These are phyloP conservation scores for Saturnispora sekii DNA, from an alignment of 805 yeast genomes.

Conservation along the genomic window DNA sequence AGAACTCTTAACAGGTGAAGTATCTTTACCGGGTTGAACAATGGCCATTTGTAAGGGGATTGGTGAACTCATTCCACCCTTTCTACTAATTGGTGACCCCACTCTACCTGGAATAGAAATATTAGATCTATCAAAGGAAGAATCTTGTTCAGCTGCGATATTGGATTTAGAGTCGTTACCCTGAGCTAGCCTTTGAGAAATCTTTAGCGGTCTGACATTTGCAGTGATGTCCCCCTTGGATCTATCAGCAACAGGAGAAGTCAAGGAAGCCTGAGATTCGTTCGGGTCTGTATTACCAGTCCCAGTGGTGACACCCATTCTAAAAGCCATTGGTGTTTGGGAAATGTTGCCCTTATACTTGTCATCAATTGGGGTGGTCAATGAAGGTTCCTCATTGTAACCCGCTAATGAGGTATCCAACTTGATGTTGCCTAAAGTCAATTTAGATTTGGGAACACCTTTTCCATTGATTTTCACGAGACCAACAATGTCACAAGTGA, in stretches of 20 bases:
- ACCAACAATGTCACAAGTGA: slow-evolving; percentile 52
- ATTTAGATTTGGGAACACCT: neutral
- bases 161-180: slow-evolving; percentile 3
- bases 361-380: neutral
- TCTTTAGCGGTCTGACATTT: slow-evolving; percentile 60
- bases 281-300: neutral
- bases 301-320: neutral
- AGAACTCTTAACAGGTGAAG: slow-evolving; percentile 1
- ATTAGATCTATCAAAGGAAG: slow-evolving; percentile 1
- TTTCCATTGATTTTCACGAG: slow-evolving; percentile 35
- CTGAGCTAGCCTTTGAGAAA: slow-evolving; percentile 42
- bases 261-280: slow-evolving; percentile 1
- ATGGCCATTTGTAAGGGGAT: slow-evolving; percentile 6
- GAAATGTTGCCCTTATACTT: slow-evolving; percentile 7
- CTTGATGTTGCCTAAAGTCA: neutral
- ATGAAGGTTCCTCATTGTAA: too few relatives aligned
- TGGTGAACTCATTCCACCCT: slow-evolving; percentile 1
- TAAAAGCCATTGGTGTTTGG: slow-evolving; percentile 11
- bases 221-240: slow-evolving; percentile 13
- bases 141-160: slow-evolving; percentile 1
- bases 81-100: slow-evolving; percentile 7
- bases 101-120: neutral
- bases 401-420: too few relatives aligned
- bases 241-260: neutral
- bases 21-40: slow-evolving; percentile 11